phyloP scores from a whole-genome alignment of 108 stramenopile species.

The Chaetoceros tenuissimus region DNA sequence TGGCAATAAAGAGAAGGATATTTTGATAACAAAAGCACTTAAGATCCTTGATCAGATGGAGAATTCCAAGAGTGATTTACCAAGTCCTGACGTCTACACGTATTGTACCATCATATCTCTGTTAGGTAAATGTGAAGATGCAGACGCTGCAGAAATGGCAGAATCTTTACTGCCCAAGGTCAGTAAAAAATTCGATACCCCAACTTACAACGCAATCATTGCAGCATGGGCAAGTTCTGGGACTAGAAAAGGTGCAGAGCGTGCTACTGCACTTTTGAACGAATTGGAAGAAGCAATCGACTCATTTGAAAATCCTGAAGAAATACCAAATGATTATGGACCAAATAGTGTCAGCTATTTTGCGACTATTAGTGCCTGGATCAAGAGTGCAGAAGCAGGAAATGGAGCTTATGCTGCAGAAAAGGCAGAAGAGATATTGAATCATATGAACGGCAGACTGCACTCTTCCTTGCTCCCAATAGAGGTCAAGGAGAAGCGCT shows the following conservation, averaged over 20 bases:
- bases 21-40: background rate
- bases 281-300: background rate
- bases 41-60: background rate
- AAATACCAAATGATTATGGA: background rate
- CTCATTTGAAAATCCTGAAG: background rate
- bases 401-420: background rate
- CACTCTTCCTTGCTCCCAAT: conserved; percentile 4
- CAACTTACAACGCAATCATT: background rate
- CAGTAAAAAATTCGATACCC: background rate
- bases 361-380: background rate
- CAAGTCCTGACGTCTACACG: background rate
- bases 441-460: background rate
- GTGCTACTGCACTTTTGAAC: background rate
- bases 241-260: background rate
- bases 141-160: background rate
- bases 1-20: background rate
- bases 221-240: background rate
- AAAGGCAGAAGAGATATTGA: background rate
- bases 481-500: conserved; percentile 15
- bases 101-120: background rate
- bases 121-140: background rate
- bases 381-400: background rate
- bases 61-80: background rate
- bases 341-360: background rate
- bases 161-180: background rate